Percentiles rank a stretch among this genome's conserved stretches.
These are phyloP conservation scores for Phyllosticta citrichinensis DNA, from an alignment of 2,329 filamentous ascomycete species.

Conservation along the genomic window DNA sequence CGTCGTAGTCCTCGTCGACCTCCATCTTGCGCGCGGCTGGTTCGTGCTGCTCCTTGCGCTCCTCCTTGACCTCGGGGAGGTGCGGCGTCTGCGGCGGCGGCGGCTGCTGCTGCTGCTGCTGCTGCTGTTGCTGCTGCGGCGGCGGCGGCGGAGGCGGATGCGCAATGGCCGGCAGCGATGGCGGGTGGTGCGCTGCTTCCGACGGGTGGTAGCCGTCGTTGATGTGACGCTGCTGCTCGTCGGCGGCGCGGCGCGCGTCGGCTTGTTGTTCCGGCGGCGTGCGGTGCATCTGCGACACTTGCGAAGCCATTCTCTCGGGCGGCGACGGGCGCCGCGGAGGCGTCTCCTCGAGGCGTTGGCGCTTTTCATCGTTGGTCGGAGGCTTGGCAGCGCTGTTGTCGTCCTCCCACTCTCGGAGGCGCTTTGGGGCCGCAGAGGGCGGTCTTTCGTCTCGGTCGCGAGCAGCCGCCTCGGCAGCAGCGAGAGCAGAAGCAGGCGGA, in stretches of 20 bases:
- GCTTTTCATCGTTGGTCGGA: constrained; percentile 69
- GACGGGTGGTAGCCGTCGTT: constrained; percentile 83
- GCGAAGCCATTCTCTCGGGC: constrained; percentile 29
- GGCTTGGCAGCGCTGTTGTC: constrained; percentile 62
- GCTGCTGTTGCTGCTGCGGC: too few species aligned
- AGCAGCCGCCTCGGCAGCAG: constrained; percentile 57
- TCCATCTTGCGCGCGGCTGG: constrained; percentile 92
- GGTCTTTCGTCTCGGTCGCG: constrained; percentile 65
- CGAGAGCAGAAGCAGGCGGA: constrained; percentile 53
- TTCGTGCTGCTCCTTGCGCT: constrained; percentile 49
- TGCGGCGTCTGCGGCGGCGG: constrained; percentile 37
- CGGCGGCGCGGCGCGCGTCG: constrained; percentile 51
- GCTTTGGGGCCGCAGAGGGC: constrained; percentile 63
- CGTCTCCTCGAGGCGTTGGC: constrained; percentile 77
- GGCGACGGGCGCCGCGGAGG: constrained; percentile 57
- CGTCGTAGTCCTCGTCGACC: constrained; percentile 94
- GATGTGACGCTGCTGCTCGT: constrained; percentile 51
- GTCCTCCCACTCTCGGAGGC: constrained; percentile 87
- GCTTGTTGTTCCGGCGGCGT: constrained; percentile 63
- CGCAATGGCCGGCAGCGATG: constrained; percentile 45
- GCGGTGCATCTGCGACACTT: constrained; percentile 57
- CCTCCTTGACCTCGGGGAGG: constrained; percentile 41
- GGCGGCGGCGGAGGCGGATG: constrained; percentile 35
- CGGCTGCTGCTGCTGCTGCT: too few species aligned
- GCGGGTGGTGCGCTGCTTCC: constrained; percentile 80